These are phyloP conservation scores for Kalmusia sp. DNA, from an alignment of 2,329 filamentous ascomycete genomes.

Conservation along the genomic window DNA sequence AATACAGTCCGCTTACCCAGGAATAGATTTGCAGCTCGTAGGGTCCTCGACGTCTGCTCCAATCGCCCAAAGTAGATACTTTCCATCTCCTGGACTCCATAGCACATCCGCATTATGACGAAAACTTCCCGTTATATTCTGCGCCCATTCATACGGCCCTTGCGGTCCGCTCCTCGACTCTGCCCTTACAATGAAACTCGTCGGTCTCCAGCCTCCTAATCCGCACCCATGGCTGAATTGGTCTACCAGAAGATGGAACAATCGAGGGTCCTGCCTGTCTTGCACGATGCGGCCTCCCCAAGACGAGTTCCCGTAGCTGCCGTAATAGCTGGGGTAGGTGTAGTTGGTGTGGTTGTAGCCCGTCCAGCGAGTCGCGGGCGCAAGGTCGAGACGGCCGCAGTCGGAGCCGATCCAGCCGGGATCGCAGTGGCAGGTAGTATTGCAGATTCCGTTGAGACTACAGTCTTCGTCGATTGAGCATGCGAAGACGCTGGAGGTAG, in stretches of 20 bases:
- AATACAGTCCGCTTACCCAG: slow-evolving; percentile 8
- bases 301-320: slow-evolving; percentile 49
- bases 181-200: slow-evolving; percentile 54
- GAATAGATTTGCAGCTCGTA: slow-evolving; percentile 15
- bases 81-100: slow-evolving; percentile 53
- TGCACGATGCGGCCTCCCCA: slow-evolving; percentile 58
- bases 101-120: slow-evolving; percentile 56
- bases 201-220: slow-evolving; percentile 56
- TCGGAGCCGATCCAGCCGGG: slow-evolving; percentile 54
- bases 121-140: slow-evolving; percentile 52
- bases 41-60: slow-evolving; percentile 45
- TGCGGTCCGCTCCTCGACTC: slow-evolving; percentile 53
- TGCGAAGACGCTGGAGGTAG: neutral
- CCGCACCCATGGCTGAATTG: slow-evolving; percentile 57
- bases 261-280: slow-evolving; percentile 45
- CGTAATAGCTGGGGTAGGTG: slow-evolving; percentile 19
- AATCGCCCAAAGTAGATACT: slow-evolving; percentile 56
- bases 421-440: slow-evolving; percentile 39
- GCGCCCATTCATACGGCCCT: slow-evolving; percentile 54
- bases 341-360: slow-evolving; percentile 56
- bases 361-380: slow-evolving; percentile 47
- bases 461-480: slow-evolving; percentile 47
- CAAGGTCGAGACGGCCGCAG: slow-evolving; percentile 56
- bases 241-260: slow-evolving; percentile 56
- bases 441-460: slow-evolving; percentile 50